Evolutionary conservation across 257 asterid genomes (phyloP).

Genomic region (Solanum chiquidenum): DNA sequence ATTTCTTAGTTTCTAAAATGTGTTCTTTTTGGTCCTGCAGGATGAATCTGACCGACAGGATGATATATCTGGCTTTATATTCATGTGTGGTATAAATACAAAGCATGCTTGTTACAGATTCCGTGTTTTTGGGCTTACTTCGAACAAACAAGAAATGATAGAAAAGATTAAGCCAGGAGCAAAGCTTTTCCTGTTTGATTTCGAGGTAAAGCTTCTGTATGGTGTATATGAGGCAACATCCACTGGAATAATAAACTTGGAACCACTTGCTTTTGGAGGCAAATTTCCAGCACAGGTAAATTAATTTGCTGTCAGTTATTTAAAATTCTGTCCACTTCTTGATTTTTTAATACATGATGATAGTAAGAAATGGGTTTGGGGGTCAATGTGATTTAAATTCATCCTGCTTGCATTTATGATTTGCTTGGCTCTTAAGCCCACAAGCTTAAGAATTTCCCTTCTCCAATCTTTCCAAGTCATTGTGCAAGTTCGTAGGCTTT

Average conservation of each 20-base stretch:
- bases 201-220: slow-evolving; percentile 49
- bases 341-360: neutral
- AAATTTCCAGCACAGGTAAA: slow-evolving; percentile 77
- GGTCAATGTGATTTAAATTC: neutral
- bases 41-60: neutral
- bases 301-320: neutral
- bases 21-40: neutral
- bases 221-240: slow-evolving; percentile 75
- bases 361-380: neutral
- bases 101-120: slow-evolving; percentile 55
- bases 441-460: neutral
- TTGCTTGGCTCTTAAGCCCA: neutral
- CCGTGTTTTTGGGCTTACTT: slow-evolving; percentile 79
- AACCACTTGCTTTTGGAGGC: slow-evolving; percentile 65
- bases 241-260: slow-evolving; percentile 48
- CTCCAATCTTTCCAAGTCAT: neutral
- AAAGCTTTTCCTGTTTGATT: slow-evolving; percentile 68
- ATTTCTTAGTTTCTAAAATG: neutral
- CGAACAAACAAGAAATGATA: slow-evolving; percentile 26
- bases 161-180: slow-evolving; percentile 52
- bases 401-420: neutral
- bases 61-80: slow-evolving; percentile 48
- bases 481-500: neutral
- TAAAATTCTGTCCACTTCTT: neutral
- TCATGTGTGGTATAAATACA: slow-evolving; percentile 51